Conservation (phyloP, 179 eudicot species). For the Silene noctiflora region DNA sequence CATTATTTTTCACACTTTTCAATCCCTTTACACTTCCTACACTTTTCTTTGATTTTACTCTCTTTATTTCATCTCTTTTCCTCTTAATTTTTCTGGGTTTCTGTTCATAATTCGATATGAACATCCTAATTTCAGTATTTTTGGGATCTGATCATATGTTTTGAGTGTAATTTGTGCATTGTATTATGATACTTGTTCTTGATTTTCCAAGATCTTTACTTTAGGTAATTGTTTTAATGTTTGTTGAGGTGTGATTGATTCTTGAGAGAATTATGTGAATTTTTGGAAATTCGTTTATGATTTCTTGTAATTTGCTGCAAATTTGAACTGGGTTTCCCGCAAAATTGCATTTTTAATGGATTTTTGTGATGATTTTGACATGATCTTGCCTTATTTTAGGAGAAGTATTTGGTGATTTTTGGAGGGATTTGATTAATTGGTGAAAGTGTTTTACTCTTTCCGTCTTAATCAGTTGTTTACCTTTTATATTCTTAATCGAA, state of each 20-base stretch:
- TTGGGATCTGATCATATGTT: background rate
- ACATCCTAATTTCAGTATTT: background rate
- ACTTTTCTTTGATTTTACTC: background rate
- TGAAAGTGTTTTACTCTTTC: background rate
- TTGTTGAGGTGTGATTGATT: background rate
- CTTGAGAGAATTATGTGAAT: background rate
- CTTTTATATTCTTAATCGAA: background rate
- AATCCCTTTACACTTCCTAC: background rate
- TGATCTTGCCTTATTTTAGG: background rate
- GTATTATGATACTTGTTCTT: background rate
- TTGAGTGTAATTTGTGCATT: background rate
- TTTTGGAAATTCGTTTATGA: background rate
- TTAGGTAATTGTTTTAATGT: background rate
- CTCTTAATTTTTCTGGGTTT: background rate
- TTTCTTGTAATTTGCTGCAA: background rate
- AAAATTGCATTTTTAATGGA: constrained; percentile 3
- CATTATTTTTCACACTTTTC: constrained; percentile 15
- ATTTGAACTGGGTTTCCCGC: constrained; percentile 16
- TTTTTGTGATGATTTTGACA: background rate
- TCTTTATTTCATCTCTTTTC: background rate
- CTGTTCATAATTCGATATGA: background rate
- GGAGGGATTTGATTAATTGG: constrained; percentile 1
- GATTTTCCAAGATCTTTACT: constrained; percentile 6
- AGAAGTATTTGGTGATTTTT: constrained; percentile 1
- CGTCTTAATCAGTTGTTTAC: background rate